Evolutionary conservation across 768 basidiomycete genomes (phyloP), one percentile per base, ranked within the genome.

Genomic region (Floccularia luteovirens): DNA sequence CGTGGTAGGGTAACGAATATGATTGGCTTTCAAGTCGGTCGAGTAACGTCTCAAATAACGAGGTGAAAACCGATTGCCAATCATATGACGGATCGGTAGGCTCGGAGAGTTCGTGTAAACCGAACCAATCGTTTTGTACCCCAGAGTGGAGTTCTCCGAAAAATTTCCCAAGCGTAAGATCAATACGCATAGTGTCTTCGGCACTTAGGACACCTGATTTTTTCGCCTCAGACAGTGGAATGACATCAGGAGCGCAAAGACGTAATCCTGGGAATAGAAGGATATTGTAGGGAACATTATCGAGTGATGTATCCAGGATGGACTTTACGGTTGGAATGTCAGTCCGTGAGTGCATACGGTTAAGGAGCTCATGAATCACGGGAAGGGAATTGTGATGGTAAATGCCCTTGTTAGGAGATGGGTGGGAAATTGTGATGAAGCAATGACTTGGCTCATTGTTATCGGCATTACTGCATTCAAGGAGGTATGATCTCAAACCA

Each of bases 91-190:
- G 58, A 4, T 69, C 61, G 8, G 43, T 27, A n/a, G 46, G 28
- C 63, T 58, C 56, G 4, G 43, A 45, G 22, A 55, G 48, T 22
- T 33, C 39, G 13, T 79, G 78, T 3, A 66, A 49, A 2, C 85
- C 85, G 47, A 77, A 88, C 77, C 77, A 86, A 51, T 87, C 82
- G 60, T 83, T 85, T 51, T 82, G 79, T n/a, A 83, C 67, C 17
- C 62, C 60, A 8, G 57, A 66, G 50, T 88, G 85, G n/a, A 85
- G 61, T 42, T 76, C 67, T 4, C 72, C 74, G 25, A 87, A 68
- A 49, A 74, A 66, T 24, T 66, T 56, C 5, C 85, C 86, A 2
- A 84, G 60, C 38, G 69, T 63, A n/a, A 82, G 64, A 42, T 86
- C 79, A 41, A 86, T 50, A 14, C 67, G 57, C 3, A 69, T 50